A percentile compares a stretch with the other conserved stretches of the same genome.
Conservation (phyloP, 805 yeast species). For the Suhomyces vadensis region DNA sequence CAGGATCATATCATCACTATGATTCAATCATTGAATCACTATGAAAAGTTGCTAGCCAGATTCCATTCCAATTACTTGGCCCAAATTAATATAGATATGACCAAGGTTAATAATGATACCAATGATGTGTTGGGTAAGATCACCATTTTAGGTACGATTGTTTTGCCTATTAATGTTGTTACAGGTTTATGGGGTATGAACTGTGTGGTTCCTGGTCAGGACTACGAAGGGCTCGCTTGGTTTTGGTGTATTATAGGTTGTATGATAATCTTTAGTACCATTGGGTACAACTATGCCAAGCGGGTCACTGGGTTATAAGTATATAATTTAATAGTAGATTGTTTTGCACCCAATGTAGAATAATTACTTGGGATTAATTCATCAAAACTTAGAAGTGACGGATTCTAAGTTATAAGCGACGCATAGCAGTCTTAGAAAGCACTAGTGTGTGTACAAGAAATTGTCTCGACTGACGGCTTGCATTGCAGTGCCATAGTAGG, state of each 20-base stretch:
- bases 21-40: conserved; percentile 94
- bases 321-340: neutral
- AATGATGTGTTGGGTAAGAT: conserved; percentile 94
- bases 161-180: conserved; percentile 89
- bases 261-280: conserved; percentile 36
- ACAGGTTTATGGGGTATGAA: conserved; percentile 99
- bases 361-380: no score
- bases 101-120: conserved; percentile 93
- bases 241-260: conserved; percentile 38
- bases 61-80: conserved; percentile 97
- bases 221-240: conserved; percentile 40
- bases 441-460: no score
- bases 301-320: conserved; percentile 39
- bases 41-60: conserved; percentile 88
- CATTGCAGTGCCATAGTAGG: no score
- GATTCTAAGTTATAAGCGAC: no score
- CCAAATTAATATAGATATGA: conserved; percentile 96
- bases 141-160: conserved; percentile 91
- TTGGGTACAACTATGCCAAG: conserved; percentile 43
- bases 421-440: no score
- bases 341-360: no score
- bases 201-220: conserved; percentile 93
- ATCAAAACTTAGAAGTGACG: no score
- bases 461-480: no score
- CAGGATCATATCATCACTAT: conserved; percentile 97